Evolutionary conservation across 2,329 filamentous ascomycete species (phyloP), one percentile per base, ranked within the genome.

Genomic region (Huntiella omanensis): DNA sequence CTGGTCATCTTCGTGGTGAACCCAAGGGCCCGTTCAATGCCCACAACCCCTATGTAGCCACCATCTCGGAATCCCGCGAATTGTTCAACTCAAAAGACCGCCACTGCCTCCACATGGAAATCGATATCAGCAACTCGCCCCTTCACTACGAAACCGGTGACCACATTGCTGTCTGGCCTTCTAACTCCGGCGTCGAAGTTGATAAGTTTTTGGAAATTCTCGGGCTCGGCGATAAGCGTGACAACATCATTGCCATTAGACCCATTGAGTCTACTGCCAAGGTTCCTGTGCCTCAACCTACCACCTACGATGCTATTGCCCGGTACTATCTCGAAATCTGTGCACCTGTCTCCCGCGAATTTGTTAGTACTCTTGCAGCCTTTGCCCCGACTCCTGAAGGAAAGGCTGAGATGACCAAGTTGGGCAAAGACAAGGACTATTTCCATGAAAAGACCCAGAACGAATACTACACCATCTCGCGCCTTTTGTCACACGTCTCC

Each of bases 321-420:
- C 83, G 91, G 54, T 98, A 95, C 64, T 88, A 98, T 64, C 81
- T 98, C 69, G 92, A 98, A 65, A 91, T 95, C 53, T 84, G 86
- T 60, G 86, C 85, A 39, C 85, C 91, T 40, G 83, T 98, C 28
- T 98, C 91, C 49, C 88, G 92, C 67, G 91, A 98, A 62, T 93
- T 96, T 58, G 68, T 96, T 49, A 77, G 84, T 37, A 83, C 81
- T 16, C 70, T 98, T 19, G 83, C 88, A 52, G 77, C 85, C 39
- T 98, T 98, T 59, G 80, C 91, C 15, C 88, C 91, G 33, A 81
- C 77, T 56, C 87, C 96, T 47, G 70, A 73, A 10, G 71, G 77
- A 61, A 95, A 94, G 68, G 74, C 80, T 37, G 86, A 95, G 62
- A 83, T 96, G 73, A 74, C 76, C 55, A 85, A 81, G 58, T 75